A percentile compares a stretch with the other conserved stretches of the same genome.
Evolutionary conservation across 2,329 filamentous ascomycete genomes (phyloP).

Genomic region (Stromatinia cepivora): DNA sequence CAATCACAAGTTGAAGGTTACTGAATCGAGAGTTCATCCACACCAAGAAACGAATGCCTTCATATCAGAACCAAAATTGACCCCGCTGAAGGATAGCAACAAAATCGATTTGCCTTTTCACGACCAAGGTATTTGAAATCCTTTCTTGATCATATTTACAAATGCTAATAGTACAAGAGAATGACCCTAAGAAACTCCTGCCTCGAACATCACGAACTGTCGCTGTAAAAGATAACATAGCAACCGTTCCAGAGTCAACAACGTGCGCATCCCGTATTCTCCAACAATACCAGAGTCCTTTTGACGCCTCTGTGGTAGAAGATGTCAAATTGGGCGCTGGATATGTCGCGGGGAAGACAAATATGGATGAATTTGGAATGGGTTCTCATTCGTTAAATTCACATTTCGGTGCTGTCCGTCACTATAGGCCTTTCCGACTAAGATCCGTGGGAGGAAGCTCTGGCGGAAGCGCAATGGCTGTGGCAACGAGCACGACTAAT

Average conservation of each 20-base stretch:
- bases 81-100: background rate
- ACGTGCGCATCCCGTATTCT: conserved; percentile 83
- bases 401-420: conserved; percentile 60
- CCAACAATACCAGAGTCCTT: conserved; percentile 69
- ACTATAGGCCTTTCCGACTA: background rate
- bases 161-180: conserved; percentile 10
- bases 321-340: conserved; percentile 65
- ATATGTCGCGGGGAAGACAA: conserved; percentile 72
- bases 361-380: conserved; percentile 97
- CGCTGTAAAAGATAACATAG: conserved; percentile 76
- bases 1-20: background rate
- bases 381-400: conserved; percentile 77
- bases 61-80: conserved; percentile 18
- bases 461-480: conserved; percentile 86
- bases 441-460: conserved; percentile 83
- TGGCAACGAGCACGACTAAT: conserved; percentile 59
- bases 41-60: conserved; percentile 22
- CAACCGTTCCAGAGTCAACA: conserved; percentile 64
- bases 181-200: background rate
- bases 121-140: background rate
- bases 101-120: background rate
- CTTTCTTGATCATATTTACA: background rate
- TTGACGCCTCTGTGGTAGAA: conserved; percentile 76
- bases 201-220: conserved; percentile 12
- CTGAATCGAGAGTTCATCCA: conserved; percentile 2